Conservation (phyloP, 2,329 filamentous ascomycete species). For the Phialophora tarda region DNA sequence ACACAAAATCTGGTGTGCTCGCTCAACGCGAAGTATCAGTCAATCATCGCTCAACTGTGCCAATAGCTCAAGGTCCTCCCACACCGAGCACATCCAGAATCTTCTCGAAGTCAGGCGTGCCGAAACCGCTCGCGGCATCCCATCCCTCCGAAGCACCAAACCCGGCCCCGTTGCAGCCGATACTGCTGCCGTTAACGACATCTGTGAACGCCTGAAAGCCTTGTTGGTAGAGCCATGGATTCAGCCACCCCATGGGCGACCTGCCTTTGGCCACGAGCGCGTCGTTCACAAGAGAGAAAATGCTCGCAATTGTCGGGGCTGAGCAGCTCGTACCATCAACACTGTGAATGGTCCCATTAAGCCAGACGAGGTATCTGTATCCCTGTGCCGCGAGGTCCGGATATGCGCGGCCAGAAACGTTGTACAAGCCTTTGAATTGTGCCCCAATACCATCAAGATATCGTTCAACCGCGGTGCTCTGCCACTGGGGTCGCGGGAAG, state of each 20-base stretch:
- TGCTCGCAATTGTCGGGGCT: slow-evolving; percentile 62
- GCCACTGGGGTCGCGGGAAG: slow-evolving; percentile 56
- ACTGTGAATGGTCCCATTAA: slow-evolving; percentile 47
- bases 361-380: slow-evolving; percentile 52
- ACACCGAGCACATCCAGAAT: slow-evolving; percentile 38
- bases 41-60: background rate
- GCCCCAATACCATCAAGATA: slow-evolving; percentile 53
- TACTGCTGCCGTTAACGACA: slow-evolving; percentile 44
- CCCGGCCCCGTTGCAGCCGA: slow-evolving; percentile 46
- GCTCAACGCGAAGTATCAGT: background rate
- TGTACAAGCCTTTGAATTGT: slow-evolving; percentile 57
- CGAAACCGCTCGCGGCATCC: slow-evolving; percentile 51
- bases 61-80: slow-evolving; percentile 11
- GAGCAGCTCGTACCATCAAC: slow-evolving; percentile 57
- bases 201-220: slow-evolving; percentile 57
- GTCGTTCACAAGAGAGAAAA: slow-evolving; percentile 68
- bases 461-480: slow-evolving; percentile 50
- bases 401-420: slow-evolving; percentile 58
- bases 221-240: slow-evolving; percentile 65
- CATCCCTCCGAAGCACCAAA: slow-evolving; percentile 48
- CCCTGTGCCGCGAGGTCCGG: slow-evolving; percentile 68
- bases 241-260: slow-evolving; percentile 62
- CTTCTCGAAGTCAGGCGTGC: slow-evolving; percentile 42
- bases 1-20: background rate
- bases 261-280: slow-evolving; percentile 59